Evolutionary conservation across 148 eudicot species (phyloP).

Genomic region (Persicaria tinctoria): DNA sequence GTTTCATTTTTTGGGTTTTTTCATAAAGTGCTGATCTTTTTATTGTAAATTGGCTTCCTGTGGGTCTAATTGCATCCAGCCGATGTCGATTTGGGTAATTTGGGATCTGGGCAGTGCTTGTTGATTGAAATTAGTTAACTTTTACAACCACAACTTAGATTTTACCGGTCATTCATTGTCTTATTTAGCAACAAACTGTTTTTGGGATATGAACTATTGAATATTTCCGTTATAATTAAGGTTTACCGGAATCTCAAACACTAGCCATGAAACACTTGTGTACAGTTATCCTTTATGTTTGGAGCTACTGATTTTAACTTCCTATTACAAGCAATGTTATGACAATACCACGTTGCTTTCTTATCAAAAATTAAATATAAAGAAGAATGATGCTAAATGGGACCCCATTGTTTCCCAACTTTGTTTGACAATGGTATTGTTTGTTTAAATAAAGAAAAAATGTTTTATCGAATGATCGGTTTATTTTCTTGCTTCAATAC

Average conservation of each 20-base stretch:
- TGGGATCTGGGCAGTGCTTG: background rate
- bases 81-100: background rate
- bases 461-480: background rate
- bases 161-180: background rate
- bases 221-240: background rate
- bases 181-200: background rate
- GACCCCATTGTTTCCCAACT: background rate
- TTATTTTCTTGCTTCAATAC: background rate
- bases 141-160: background rate
- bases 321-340: background rate
- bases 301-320: background rate
- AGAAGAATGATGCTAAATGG: background rate
- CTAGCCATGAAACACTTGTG: background rate
- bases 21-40: background rate
- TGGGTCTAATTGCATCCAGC: slow-evolving; percentile 2
- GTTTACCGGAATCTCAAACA: background rate
- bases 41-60: background rate
- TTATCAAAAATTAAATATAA: background rate
- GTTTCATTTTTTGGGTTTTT: background rate
- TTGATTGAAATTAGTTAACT: background rate
- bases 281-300: background rate
- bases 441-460: background rate
- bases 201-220: background rate
- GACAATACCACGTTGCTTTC: background rate
- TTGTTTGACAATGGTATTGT: background rate